Percentiles rank a stretch among this genome's conserved stretches.
phyloP scores from a whole-genome alignment of 2,329 filamentous ascomycete genomes.

The Onygenales sp. region DNA sequence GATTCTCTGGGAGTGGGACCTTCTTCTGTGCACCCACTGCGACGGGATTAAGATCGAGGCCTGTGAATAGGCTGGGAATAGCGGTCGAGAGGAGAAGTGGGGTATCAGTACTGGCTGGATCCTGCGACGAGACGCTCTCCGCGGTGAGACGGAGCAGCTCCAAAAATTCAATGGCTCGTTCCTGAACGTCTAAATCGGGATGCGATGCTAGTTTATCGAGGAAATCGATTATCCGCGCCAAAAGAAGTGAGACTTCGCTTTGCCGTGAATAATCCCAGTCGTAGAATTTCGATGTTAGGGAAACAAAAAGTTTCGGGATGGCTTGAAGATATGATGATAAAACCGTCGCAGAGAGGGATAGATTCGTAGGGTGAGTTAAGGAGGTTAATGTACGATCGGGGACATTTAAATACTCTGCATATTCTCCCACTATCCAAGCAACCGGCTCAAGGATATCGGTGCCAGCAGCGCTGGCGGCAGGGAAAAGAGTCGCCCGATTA shows the following conservation, averaged over 20 bases:
- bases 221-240: conserved; percentile 72
- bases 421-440: conserved; percentile 85
- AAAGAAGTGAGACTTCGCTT: conserved; percentile 63
- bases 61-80: conserved; percentile 76
- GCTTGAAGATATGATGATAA: conserved; percentile 78
- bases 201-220: conserved; percentile 71
- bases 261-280: conserved; percentile 67
- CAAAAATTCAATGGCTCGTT: conserved; percentile 83
- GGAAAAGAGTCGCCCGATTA: conserved; percentile 50
- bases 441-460: conserved; percentile 63
- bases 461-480: conserved; percentile 40
- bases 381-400: conserved; percentile 65
- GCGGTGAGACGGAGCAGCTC: conserved; percentile 80
- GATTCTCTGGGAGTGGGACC: conserved; percentile 64
- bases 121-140: conserved; percentile 51
- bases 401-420: conserved; percentile 59
- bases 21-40: conserved; percentile 73
- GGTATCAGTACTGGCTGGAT: conserved; percentile 42
- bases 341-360: conserved; percentile 51
- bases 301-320: conserved; percentile 72
- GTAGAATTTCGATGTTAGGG: conserved; percentile 56
- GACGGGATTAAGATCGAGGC: conserved; percentile 86
- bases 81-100: conserved; percentile 83
- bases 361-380: conserved; percentile 59
- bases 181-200: conserved; percentile 87